phyloP scores from a whole-genome alignment of 2,329 filamentous ascomycete genomes.

The Cytospora paraplurivora region DNA sequence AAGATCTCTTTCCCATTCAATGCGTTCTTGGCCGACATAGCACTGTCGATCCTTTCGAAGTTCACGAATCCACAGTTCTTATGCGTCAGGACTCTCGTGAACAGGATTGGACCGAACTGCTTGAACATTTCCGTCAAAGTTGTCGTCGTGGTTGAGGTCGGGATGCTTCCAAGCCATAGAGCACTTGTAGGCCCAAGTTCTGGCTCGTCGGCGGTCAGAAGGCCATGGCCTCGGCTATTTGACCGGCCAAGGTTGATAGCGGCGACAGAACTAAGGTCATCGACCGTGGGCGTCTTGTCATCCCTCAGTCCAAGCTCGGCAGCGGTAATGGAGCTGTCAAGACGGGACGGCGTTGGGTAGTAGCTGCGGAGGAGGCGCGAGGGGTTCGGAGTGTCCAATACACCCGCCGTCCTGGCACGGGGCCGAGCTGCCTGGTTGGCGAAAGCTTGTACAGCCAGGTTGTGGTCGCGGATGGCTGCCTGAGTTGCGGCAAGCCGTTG shows the following conservation, averaged over 20 bases:
- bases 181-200: constrained; percentile 86
- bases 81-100: constrained; percentile 90
- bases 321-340: constrained; percentile 75
- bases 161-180: constrained; percentile 96
- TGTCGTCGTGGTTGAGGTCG: constrained; percentile 93
- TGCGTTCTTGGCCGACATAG: constrained; percentile 81
- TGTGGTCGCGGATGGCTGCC: constrained; percentile 82
- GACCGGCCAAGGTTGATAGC: constrained; percentile 72
- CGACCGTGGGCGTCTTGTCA: constrained; percentile 67
- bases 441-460: constrained; percentile 89
- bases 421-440: constrained; percentile 84
- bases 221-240: constrained; percentile 66
- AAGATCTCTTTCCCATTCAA: constrained; percentile 99
- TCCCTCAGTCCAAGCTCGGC: constrained; percentile 75
- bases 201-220: constrained; percentile 74
- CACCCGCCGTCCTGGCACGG: constrained; percentile 82
- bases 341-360: constrained; percentile 69
- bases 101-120: constrained; percentile 87
- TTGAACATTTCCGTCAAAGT: constrained; percentile 95
- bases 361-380: constrained; percentile 69
- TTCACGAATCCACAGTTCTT: constrained; percentile 99
- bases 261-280: constrained; percentile 79
- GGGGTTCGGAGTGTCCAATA: constrained; percentile 74
- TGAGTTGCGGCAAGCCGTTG: constrained; percentile 66
- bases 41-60: constrained; percentile 88